These are phyloP conservation scores for Cercospora sesami DNA, from an alignment of 2,329 filamentous ascomycete species.

Conservation along the genomic window DNA sequence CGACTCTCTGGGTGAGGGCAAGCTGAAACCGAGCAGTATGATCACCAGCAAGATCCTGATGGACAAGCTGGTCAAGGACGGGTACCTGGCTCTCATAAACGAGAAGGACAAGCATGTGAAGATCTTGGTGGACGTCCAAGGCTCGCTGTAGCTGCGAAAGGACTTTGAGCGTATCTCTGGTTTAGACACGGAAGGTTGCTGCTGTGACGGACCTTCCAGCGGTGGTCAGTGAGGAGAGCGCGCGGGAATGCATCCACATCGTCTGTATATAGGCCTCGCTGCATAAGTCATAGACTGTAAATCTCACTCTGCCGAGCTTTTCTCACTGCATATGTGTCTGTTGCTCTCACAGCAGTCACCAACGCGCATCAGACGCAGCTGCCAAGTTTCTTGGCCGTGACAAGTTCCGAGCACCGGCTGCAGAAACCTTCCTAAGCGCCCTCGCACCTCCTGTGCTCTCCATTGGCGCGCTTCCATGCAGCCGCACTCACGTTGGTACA, in stretches of 20 bases:
- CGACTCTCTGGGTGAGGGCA: conserved; percentile 35
- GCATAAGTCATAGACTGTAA: neutral
- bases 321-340: neutral
- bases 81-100: conserved; percentile 57
- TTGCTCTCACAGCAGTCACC: neutral
- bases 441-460: neutral
- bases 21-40: conserved; percentile 57
- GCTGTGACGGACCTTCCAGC: neutral
- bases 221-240: neutral
- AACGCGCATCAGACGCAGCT: neutral
- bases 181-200: neutral
- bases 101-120: conserved; percentile 65
- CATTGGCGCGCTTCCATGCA: conserved; percentile 15
- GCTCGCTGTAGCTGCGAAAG: conserved; percentile 16
- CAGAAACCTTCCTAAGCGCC: conserved; percentile 15
- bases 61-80: conserved; percentile 58
- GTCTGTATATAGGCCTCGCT: neutral
- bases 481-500: conserved; percentile 12
- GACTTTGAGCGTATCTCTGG: neutral
- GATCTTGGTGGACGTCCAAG: conserved; percentile 55
- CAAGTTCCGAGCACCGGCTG: neutral
- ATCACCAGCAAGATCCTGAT: conserved; percentile 61
- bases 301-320: neutral
- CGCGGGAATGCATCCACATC: neutral
- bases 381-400: neutral